Evolutionary conservation across 305 asterid species (phyloP).

Genomic region (Striga hermonthica): DNA sequence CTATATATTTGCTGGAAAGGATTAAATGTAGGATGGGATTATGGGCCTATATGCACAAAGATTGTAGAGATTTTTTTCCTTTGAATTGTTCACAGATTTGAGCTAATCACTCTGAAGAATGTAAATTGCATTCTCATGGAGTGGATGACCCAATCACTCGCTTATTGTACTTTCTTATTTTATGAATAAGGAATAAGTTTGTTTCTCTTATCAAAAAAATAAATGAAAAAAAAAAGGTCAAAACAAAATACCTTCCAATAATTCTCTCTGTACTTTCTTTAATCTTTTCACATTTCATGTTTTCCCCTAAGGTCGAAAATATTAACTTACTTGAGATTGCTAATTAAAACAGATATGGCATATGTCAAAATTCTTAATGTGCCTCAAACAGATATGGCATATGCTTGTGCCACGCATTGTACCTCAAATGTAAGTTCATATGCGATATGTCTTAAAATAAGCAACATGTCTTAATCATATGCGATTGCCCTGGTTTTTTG

Average conservation of each 20-base stretch:
- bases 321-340: too few species aligned
- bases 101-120: too few species aligned
- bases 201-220: too few species aligned
- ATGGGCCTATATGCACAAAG: too few species aligned
- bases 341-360: not conserved
- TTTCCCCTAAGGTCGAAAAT: too few species aligned
- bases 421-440: not conserved
- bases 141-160: too few species aligned
- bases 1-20: too few species aligned
- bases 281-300: not conserved
- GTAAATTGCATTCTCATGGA: too few species aligned
- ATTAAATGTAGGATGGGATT: too few species aligned
- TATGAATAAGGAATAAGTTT: not conserved
- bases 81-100: too few species aligned
- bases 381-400: not conserved
- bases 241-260: not conserved
- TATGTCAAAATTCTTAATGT: conserved; percentile 16
- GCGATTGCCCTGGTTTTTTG: not conserved
- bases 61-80: too few species aligned
- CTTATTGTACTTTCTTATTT: too few species aligned
- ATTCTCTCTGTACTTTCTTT: conserved; percentile 11
- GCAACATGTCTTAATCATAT: not conserved
- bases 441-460: not conserved
- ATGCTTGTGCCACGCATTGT: not conserved
- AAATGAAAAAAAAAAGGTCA: not conserved